phyloP scores from a whole-genome alignment of 2,329 filamentous ascomycete genomes.

The Colletotrichum horii region DNA sequence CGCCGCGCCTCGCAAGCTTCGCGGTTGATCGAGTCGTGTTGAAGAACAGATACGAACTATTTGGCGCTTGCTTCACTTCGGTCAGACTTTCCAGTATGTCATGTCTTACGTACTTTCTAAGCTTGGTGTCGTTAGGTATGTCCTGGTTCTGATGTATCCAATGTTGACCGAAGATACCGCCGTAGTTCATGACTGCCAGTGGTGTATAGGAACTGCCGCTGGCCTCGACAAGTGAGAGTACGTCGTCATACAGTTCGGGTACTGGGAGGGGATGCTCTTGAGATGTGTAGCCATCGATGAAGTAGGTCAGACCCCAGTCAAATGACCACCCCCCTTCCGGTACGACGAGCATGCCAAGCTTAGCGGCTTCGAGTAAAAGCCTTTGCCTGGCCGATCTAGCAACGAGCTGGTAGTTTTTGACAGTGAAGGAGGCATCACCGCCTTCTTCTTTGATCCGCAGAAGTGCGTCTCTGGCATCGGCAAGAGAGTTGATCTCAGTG shows the following conservation, averaged over 20 bases:
- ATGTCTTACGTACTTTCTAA: neutral
- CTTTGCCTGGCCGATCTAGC: neutral
- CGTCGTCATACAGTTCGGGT: neutral
- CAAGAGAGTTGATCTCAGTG: neutral
- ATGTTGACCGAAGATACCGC: neutral
- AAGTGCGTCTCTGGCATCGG: neutral
- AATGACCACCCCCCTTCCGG: neutral
- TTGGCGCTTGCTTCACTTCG: neutral
- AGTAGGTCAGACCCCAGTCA: neutral
- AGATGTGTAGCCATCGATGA: neutral
- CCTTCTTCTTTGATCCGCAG: neutral
- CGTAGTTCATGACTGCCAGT: neutral
- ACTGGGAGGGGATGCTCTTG: neutral
- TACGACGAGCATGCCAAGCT: neutral
- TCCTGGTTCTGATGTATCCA: neutral
- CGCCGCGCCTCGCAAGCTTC: neutral
- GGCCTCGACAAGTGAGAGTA: neutral
- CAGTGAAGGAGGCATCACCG: neutral
- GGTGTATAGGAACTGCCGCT: fast-evolving
- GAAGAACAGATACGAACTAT: neutral
- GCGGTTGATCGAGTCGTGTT: neutral
- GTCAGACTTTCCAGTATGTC: neutral
- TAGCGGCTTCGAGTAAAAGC: neutral
- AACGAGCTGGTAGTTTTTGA: neutral
- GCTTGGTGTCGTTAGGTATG: neutral